These are phyloP conservation scores for Suillus paluster DNA, from an alignment of 768 basidiomycete species.

Conservation along the genomic window DNA sequence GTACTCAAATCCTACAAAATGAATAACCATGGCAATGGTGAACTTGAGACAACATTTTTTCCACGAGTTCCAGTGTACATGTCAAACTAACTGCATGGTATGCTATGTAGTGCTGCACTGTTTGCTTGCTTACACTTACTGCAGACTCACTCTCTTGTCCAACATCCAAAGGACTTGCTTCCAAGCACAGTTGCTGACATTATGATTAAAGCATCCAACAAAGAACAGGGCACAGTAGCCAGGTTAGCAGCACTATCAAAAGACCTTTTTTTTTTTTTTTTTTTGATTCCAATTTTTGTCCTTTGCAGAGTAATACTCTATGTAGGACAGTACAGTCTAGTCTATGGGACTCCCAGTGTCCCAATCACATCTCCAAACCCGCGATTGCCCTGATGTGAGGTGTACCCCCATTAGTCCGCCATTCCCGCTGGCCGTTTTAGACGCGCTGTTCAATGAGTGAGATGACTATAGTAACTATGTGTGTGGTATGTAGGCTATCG, in stretches of 20 bases:
- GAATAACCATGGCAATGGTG: conserved; percentile 37
- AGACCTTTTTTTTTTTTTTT: conserved; percentile 20
- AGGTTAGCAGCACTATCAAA: conserved; percentile 15
- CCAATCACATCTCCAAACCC: background rate
- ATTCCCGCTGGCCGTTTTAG: background rate
- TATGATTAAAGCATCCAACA: conserved; percentile 20
- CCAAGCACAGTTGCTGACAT: conserved; percentile 1
- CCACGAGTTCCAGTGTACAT: conserved; percentile 48
- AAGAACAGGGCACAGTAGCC: conserved; percentile 29
- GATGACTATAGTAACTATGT: background rate
- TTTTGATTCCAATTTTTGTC: conserved; percentile 8
- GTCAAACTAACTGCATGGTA: conserved; percentile 77
- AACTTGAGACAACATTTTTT: conserved; percentile 36
- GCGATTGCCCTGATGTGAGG: conserved; percentile 7
- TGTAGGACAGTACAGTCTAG: conserved; percentile 10
- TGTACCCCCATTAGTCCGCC: conserved; percentile 1
- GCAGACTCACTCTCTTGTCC: background rate
- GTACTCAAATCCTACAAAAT: conserved; percentile 41
- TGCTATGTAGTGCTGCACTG: conserved; percentile 5
- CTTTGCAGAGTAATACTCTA: conserved; percentile 6
- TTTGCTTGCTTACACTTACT: background rate
- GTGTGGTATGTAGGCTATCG: too few relatives aligned
- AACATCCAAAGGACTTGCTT: background rate
- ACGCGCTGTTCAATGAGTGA: too few relatives aligned
- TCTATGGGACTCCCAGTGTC: conserved; percentile 4